Evolutionary conservation across 306 rosid genomes (phyloP).

Genomic region (Geum urbanum): DNA sequence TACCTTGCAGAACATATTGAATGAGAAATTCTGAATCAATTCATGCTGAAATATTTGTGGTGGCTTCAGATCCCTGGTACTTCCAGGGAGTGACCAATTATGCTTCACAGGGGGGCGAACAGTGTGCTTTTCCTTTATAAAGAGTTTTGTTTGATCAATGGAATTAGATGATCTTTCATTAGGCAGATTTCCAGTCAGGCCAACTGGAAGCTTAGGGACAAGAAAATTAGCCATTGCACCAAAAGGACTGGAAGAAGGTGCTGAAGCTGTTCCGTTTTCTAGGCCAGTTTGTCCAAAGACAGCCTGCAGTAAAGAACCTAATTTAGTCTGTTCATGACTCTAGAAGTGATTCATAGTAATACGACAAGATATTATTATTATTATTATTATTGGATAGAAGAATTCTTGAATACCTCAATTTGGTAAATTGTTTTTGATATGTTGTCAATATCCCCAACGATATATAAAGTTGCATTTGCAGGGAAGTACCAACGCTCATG

Average conservation of each 20-base stretch:
- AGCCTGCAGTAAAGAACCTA: constrained; percentile 46
- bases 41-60: constrained; percentile 98
- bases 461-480: constrained; percentile 93
- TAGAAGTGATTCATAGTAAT: constrained; percentile 16
- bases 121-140: constrained; percentile 70
- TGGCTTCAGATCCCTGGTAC: constrained; percentile 46
- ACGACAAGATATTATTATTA: constrained; percentile 1
- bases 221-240: constrained; percentile 99
- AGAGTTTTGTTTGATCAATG: constrained; percentile 60
- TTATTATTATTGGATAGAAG: constrained; percentile 8
- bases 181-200: constrained; percentile 66
- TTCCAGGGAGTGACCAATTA: constrained; percentile 89
- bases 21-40: constrained; percentile 87
- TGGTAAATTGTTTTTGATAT: constrained; percentile 73
- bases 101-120: constrained; percentile 96
- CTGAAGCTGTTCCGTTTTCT: constrained; percentile 64
- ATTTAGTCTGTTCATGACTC: constrained; percentile 31
- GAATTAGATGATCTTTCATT: constrained; percentile 63
- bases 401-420: constrained; percentile 62
- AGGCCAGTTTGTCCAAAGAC: constrained; percentile 76
- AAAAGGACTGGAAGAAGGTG: constrained; percentile 71
- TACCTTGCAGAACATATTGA: constrained; percentile 98
- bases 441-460: constrained; percentile 91
- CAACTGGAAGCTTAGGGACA: constrained; percentile 88
- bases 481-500: constrained; percentile 99